Evolutionary conservation across 176 grass and related monocot genomes (phyloP).

Genomic region (Oryza glaberrima): DNA sequence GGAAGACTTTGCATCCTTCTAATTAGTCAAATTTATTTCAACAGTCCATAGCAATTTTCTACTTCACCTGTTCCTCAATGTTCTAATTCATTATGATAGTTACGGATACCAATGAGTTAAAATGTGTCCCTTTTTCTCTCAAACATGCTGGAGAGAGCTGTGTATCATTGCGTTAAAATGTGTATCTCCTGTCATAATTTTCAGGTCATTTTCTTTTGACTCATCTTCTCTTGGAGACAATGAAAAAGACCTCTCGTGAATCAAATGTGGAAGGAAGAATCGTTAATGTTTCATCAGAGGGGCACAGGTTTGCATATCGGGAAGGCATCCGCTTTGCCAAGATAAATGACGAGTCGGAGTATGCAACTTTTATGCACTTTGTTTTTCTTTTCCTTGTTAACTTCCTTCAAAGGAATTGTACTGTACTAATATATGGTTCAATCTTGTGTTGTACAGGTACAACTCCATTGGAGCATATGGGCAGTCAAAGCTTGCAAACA

Average conservation of each 20-base stretch:
- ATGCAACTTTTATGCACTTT: conserved; percentile 37
- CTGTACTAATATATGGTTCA: conserved; percentile 31
- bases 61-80: not conserved
- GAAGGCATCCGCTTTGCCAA: conserved; percentile 86
- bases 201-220: conserved; percentile 95
- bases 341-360: conserved; percentile 79
- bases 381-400: not conserved
- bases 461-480: conserved; percentile 72
- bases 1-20: not conserved
- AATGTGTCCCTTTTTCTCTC: no score
- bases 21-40: not conserved
- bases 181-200: conserved; percentile 23
- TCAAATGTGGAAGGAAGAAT: conserved; percentile 87
- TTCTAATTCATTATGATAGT: not conserved
- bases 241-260: conserved; percentile 77
- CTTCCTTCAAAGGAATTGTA: conserved; percentile 8
- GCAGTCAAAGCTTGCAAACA: conserved; percentile 90
- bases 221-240: conserved; percentile 80
- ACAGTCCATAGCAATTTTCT: not conserved
- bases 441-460: conserved; percentile 61
- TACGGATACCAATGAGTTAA: not conserved
- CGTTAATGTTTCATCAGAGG: conserved; percentile 85
- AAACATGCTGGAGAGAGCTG: no score
- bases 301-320: conserved; percentile 61
- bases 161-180: no score